Conservation (phyloP, 2,329 filamentous ascomycete species). For the Penicillium sp. region DNA sequence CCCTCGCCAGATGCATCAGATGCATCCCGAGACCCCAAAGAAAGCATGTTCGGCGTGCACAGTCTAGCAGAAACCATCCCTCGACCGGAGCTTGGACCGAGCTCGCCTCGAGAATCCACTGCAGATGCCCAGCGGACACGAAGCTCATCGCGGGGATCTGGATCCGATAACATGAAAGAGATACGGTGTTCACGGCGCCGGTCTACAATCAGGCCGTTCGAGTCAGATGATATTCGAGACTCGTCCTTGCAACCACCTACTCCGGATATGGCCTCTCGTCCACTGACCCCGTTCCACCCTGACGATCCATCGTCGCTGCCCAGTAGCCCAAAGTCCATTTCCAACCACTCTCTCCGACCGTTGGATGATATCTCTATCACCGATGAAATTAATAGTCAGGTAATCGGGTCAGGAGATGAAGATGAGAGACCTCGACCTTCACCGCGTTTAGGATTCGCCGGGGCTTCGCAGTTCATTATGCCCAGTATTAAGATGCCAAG, state of each 20-base stretch:
- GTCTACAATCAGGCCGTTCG: constrained; percentile 38
- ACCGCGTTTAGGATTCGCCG: constrained; percentile 38
- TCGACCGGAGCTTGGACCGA: constrained; percentile 34
- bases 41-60: constrained; percentile 60
- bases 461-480: constrained; percentile 85
- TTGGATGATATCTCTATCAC: constrained; percentile 61
- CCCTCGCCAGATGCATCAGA: constrained; percentile 34
- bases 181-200: constrained; percentile 33
- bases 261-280: constrained; percentile 41
- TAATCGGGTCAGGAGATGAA: constrained; percentile 59
- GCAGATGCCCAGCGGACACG: constrained; percentile 19
- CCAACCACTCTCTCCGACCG: constrained; percentile 61
- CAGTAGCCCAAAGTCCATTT: constrained; percentile 63
- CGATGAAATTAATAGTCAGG: constrained; percentile 61
- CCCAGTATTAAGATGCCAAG: constrained; percentile 90
- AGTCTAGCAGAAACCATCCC: constrained; percentile 59
- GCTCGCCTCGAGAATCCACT: constrained; percentile 10
- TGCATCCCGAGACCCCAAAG: constrained; percentile 37
- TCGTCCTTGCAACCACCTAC: constrained; percentile 28
- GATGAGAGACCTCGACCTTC: constrained; percentile 49
- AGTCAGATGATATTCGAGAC: constrained; percentile 20
- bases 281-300: constrained; percentile 55
- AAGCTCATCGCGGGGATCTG: constrained; percentile 12
- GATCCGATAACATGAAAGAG: constrained; percentile 27
- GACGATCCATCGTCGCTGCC: constrained; percentile 56